Evolutionary conservation across 2,329 filamentous ascomycete genomes (phyloP).

Genomic region (Calonectria multiphialidica): DNA sequence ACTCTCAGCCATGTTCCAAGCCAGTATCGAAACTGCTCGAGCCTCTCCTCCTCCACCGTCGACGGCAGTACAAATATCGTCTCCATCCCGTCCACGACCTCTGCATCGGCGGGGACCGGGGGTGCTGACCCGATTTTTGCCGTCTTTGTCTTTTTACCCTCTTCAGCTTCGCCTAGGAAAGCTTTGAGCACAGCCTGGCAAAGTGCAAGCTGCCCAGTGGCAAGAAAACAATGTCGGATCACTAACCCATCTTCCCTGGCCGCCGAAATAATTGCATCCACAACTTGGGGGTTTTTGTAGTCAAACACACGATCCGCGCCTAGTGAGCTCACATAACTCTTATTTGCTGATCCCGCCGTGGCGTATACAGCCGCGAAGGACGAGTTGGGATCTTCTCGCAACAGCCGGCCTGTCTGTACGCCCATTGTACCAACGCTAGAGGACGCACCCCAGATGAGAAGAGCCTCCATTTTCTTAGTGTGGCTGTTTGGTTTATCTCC

Average conservation of each 20-base stretch:
- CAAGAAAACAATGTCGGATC: slow-evolving; percentile 57
- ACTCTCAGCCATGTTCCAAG: slow-evolving; percentile 52
- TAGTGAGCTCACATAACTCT: slow-evolving; percentile 48
- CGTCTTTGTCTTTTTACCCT: neutral
- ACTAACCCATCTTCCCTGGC: slow-evolving; percentile 51
- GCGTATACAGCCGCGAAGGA: slow-evolving; percentile 56
- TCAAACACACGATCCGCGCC: slow-evolving; percentile 57
- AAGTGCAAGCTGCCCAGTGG: slow-evolving; percentile 47
- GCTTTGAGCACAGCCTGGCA: slow-evolving; percentile 54
- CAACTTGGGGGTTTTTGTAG: slow-evolving; percentile 49
- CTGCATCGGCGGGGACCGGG: slow-evolving; percentile 43
- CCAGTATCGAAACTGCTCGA: slow-evolving; percentile 54
- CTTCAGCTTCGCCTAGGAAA: slow-evolving; percentile 37
- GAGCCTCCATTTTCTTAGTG: slow-evolving; percentile 42
- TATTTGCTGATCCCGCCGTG: slow-evolving; percentile 50
- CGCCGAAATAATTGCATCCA: slow-evolving; percentile 49
- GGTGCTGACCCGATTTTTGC: slow-evolving; percentile 55
- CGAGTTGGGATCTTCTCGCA: slow-evolving; percentile 49
- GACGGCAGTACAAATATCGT: slow-evolving; percentile 54
- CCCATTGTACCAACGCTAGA: slow-evolving; percentile 60
- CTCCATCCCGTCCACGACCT: slow-evolving; percentile 49
- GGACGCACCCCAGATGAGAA: slow-evolving; percentile 59
- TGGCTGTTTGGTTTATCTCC: neutral
- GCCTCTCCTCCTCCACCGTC: slow-evolving; percentile 46
- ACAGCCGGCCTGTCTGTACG: slow-evolving; percentile 52